Evolutionary conservation across 179 eudicot species (phyloP), one percentile per base, ranked within the genome.

Genomic region (Gypsophila paniculata): DNA sequence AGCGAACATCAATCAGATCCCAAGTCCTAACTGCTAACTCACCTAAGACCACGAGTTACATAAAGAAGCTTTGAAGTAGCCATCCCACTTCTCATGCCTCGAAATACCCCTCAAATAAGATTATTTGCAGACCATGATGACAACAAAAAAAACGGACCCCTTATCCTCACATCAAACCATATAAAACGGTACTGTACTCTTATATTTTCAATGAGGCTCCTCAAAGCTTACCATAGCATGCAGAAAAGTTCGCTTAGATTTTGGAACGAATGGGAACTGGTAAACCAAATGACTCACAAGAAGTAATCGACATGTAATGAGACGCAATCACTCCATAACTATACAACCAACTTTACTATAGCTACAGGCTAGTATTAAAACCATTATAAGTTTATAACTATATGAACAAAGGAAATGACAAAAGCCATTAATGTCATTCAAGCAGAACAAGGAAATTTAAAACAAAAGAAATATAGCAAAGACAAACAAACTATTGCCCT

Each of bases 331-430:
- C 55, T 38, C 68, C 26, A 65, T 4, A 2, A 11, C 8, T 21
- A 23, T 34, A 23, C 70, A 48, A 18, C n/a, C 69, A 42, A 65
- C 69, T 65, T 65, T 64, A 48, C 68, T 64, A 39, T 22, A 38
- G n/a, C 19, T n/a, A 19, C 6, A 42, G 18, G 36, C 7, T 60
- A 60, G 13, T 32, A 18, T 8, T 6, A 52, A 15, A 15, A 5
- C 0, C n/a, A n/a, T n/a, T n/a, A n/a, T n/a, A n/a, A n/a, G n/a
- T n/a, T 19, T 7, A 3, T 21, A 18, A 19, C 7, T 46, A 46
- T 46, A 2, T 46, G 26, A 19, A 55, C 12, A 18, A 55, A 19
- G 10, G 60, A 19, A 55, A 55, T 55, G 60, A 55, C 12, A 19
- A 19, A 19, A 55, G 60, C 25, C 60, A 21, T 19, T 55, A 55